These are phyloP conservation scores for Magnolia kwangsiensis DNA, from an alignment of 164 flowering plant genomes.

Conservation along the genomic window DNA sequence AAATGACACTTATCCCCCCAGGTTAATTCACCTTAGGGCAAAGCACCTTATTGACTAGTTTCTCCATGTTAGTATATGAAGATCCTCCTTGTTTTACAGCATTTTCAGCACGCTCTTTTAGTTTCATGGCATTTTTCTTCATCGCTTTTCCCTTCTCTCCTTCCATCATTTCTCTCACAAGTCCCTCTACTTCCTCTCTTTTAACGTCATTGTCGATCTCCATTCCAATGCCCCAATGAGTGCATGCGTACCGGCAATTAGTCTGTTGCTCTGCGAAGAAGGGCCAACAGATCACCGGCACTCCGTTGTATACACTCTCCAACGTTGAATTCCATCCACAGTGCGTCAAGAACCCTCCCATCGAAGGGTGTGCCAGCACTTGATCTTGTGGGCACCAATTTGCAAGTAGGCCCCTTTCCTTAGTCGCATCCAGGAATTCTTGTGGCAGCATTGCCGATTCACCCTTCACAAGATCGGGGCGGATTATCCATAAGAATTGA, in stretches of 20 bases:
- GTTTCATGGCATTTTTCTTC: slow-evolving; percentile 21
- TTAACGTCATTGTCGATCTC: slow-evolving; percentile 20
- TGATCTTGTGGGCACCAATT: slow-evolving; percentile 39
- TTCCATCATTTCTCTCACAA: slow-evolving; percentile 25
- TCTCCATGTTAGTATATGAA: slow-evolving; percentile 19
- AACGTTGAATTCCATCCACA: slow-evolving; percentile 36
- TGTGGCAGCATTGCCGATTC: slow-evolving; percentile 15
- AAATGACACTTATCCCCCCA: no score
- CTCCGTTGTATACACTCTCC: slow-evolving; percentile 25
- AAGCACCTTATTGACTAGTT: slow-evolving; percentile 17
- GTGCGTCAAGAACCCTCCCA: slow-evolving; percentile 36
- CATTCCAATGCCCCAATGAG: slow-evolving; percentile 25
- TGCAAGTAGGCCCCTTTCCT: slow-evolving; percentile 8
- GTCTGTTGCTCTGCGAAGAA: slow-evolving; percentile 27
- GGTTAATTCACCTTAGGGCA: no score
- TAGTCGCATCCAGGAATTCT: slow-evolving; percentile 11
- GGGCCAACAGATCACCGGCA: slow-evolving; percentile 35
- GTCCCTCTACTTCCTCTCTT: slow-evolving; percentile 24
- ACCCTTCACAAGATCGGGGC: slow-evolving; percentile 48
- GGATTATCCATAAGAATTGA: slow-evolving; percentile 45
- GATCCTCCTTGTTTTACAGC: slow-evolving; percentile 19
- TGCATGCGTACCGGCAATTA: slow-evolving; percentile 19
- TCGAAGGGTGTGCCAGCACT: slow-evolving; percentile 33
- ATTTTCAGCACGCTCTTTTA: slow-evolving; percentile 17
- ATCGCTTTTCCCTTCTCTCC: slow-evolving; percentile 31